Evolutionary conservation across 352 stramenopile species (phyloP).

Genomic region (Globisporangium uncinulatum): DNA sequence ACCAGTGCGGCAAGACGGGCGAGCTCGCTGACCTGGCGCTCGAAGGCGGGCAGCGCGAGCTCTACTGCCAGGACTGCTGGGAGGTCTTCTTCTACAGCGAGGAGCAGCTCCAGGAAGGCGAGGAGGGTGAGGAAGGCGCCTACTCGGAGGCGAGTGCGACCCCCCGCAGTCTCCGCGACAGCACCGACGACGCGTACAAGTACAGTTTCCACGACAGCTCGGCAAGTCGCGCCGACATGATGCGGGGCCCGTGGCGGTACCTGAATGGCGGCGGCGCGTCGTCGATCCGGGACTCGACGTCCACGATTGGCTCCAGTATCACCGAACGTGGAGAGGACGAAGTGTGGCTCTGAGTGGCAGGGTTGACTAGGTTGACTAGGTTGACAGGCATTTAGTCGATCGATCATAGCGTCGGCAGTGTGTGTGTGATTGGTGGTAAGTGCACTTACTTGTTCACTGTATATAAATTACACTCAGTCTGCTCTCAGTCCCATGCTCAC

Average conservation of each 20-base stretch:
- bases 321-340: slow-evolving; percentile 25
- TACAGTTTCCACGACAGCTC: slow-evolving; percentile 78
- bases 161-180: slow-evolving; percentile 10
- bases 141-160: slow-evolving; percentile 9
- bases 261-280: slow-evolving; percentile 32
- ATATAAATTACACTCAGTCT: background rate
- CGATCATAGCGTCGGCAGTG: background rate
- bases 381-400: too few relatives aligned
- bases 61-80: slow-evolving; percentile 75
- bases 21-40: slow-evolving; percentile 54
- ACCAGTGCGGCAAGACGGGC: slow-evolving; percentile 44
- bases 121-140: slow-evolving; percentile 12
- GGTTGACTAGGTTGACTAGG: too few relatives aligned
- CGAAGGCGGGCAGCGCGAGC: slow-evolving; percentile 30
- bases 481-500: too few relatives aligned
- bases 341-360: slow-evolving; percentile 19
- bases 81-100: slow-evolving; percentile 71
- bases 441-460: background rate
- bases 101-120: slow-evolving; percentile 26
- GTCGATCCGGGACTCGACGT: slow-evolving; percentile 53
- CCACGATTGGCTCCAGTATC: slow-evolving; percentile 44
- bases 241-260: slow-evolving; percentile 42
- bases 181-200: slow-evolving; percentile 39
- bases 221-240: slow-evolving; percentile 43
- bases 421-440: background rate